Evolutionary conservation across 192 early-diverging fungal species (phyloP), one percentile per base, ranked within the genome.

Genomic region (Glomus cerebriforme): DNA sequence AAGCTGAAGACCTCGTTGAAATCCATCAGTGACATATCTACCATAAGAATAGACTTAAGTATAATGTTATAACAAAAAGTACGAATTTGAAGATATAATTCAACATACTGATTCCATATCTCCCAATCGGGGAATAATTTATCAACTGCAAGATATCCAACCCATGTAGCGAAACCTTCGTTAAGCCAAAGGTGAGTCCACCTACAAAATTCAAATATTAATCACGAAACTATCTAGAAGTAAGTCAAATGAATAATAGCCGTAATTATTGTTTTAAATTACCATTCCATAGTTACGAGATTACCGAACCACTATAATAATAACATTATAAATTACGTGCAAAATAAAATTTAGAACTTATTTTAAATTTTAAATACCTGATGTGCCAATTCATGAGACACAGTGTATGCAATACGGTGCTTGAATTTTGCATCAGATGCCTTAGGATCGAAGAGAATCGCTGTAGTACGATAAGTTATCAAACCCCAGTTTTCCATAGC

Each of bases 401-500:
- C 93, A n/a, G 92, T 93, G 76, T 95, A 94, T 45, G 96, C 94
- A 79, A 96, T 92, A 32, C 87, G 85, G 84, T 95, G 89, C 87
- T 96, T 98, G 80, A 88, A 89, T 37, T 83, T 86, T 24, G 91
- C 90, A 78, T 90, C 89, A 35, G 94, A 92, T 15, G 83, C 88
- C 79, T 92, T 90, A 77, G 92, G 92, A 85, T 97, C 95, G 80
- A 92, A 93, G n/a, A 99, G 84, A 43, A 99, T 85, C 17, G 90
- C 91, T 24, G 93, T 89, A 35, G 94, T 91, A 62, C 96, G 90
- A 81, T 95, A 98, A 8, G 97, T 99, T 43, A 99, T 90, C 34
- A 98, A 85, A 75, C 97, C 97, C 97, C 97, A 99, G 88, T 98
- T 98, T 86, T 97, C 96, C 97, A 98, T 97, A 47, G 92, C 92